Evolutionary conservation across 2,329 filamentous ascomycete genomes (phyloP).

Genomic region (Aspergillus sp.): DNA sequence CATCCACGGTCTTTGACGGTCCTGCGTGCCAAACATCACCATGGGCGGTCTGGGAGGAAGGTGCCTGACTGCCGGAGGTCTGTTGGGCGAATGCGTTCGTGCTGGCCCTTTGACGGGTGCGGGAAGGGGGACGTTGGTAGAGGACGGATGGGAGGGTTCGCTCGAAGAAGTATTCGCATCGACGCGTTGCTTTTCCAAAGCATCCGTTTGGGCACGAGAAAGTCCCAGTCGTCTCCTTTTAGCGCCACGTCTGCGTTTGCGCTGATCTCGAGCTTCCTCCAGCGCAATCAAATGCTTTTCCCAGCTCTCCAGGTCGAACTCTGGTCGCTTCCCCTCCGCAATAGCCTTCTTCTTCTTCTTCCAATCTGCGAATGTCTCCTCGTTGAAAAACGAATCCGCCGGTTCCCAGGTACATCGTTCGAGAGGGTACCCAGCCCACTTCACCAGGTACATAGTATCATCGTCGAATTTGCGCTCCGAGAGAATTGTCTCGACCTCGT

Average conservation of each 20-base stretch:
- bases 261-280: slow-evolving; percentile 14
- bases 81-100: neutral
- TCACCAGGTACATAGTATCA: slow-evolving; percentile 49
- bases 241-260: slow-evolving; percentile 19
- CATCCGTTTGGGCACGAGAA: neutral
- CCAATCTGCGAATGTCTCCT: slow-evolving; percentile 37
- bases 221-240: slow-evolving; percentile 21
- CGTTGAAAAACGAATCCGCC: slow-evolving; percentile 30
- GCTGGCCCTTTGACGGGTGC: neutral
- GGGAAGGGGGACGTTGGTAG: neutral
- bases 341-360: slow-evolving; percentile 25
- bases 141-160: neutral
- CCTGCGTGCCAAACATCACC: neutral
- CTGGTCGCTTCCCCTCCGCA: slow-evolving; percentile 17
- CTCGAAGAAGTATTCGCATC: neutral
- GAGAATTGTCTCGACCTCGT: slow-evolving; percentile 48
- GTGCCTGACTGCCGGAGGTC: neutral
- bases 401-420: slow-evolving; percentile 51
- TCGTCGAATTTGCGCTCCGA: slow-evolving; percentile 35
- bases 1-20: neutral
- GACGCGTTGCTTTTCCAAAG: neutral
- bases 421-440: slow-evolving; percentile 55
- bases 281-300: slow-evolving; percentile 16
- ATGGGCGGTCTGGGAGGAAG: neutral
- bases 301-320: slow-evolving; percentile 28